Conservation (phyloP, 352 stramenopile species). For the Phytophthora lateralis region DNA sequence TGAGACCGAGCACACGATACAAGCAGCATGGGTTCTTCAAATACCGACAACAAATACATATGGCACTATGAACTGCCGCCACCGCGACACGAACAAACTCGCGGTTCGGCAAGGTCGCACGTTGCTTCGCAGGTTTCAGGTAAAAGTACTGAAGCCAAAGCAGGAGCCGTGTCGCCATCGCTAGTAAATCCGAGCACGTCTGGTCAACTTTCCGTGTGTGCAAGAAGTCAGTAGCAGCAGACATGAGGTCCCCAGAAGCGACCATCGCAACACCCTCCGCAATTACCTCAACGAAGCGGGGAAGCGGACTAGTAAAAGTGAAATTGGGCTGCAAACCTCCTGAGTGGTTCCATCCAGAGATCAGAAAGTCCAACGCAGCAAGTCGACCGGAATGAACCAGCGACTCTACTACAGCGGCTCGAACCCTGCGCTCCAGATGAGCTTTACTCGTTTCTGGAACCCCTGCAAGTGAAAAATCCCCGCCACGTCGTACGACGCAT, state of each 20-base stretch:
- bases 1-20: slow-evolving; percentile 57
- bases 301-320: slow-evolving; percentile 48
- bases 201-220: slow-evolving; percentile 72
- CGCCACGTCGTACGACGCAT: slow-evolving; percentile 38
- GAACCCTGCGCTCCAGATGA: slow-evolving; percentile 42
- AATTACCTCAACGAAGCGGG: slow-evolving; percentile 65
- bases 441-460: slow-evolving; percentile 51
- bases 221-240: slow-evolving; percentile 50
- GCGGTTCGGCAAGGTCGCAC: slow-evolving; percentile 35
- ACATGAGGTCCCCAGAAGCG: slow-evolving; percentile 59
- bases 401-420: slow-evolving; percentile 48
- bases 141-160: slow-evolving; percentile 77
- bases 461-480: slow-evolving; percentile 42
- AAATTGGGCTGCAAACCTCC: slow-evolving; percentile 15
- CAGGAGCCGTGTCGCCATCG: slow-evolving; percentile 53
- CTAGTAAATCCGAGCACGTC: slow-evolving; percentile 65
- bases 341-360: slow-evolving; percentile 48
- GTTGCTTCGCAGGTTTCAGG: slow-evolving; percentile 42
- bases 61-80: slow-evolving; percentile 74
- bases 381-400: slow-evolving; percentile 55
- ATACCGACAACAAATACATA: slow-evolving; percentile 71
- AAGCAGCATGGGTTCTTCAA: slow-evolving; percentile 74
- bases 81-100: slow-evolving; percentile 70
- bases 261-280: slow-evolving; percentile 57
- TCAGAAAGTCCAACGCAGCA: slow-evolving; percentile 63